These are phyloP conservation scores for Cucurbita moschata DNA, from an alignment of 306 rosid species.

Conservation along the genomic window DNA sequence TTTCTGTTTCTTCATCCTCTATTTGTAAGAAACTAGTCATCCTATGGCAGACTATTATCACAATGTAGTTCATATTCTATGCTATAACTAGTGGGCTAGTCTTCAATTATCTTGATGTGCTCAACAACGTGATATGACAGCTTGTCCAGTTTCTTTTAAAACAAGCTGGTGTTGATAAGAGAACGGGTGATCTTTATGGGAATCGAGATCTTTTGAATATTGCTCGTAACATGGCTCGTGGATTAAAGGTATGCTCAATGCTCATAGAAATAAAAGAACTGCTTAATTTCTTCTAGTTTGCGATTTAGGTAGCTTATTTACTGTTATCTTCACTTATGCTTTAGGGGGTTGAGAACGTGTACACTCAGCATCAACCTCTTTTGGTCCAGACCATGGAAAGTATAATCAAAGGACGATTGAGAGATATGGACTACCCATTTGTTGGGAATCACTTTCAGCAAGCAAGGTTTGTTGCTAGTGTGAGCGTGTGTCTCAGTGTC, in stretches of 20 bases:
- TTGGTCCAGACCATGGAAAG: conserved; percentile 84
- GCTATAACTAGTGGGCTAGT: neutral
- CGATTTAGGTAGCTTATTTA: conserved; percentile 12
- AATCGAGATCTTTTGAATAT: conserved; percentile 83
- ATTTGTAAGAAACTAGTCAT: neutral
- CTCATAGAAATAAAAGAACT: conserved; percentile 1
- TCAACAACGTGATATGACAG: conserved; percentile 33
- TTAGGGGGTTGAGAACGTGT: conserved; percentile 86
- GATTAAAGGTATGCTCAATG: conserved; percentile 54
- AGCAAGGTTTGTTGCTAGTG: conserved; percentile 60
- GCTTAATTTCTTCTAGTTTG: conserved; percentile 8
- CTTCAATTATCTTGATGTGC: conserved; percentile 23
- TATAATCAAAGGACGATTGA: conserved; percentile 78
- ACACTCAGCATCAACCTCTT: conserved; percentile 91
- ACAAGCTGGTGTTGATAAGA: conserved; percentile 93
- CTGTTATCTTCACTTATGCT: conserved; percentile 14
- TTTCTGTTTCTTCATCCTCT: neutral
- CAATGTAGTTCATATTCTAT: neutral
- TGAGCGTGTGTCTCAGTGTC: neutral
- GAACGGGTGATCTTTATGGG: conserved; percentile 81
- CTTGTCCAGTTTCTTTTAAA: conserved; percentile 90
- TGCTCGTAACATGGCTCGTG: conserved; percentile 98
- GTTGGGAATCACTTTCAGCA: conserved; percentile 91
- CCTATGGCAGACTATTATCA: neutral
- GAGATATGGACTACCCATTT: conserved; percentile 81